Evolutionary conservation across 2,329 filamentous ascomycete species (phyloP).

Genomic region (Pestalotiopsis sp.): DNA sequence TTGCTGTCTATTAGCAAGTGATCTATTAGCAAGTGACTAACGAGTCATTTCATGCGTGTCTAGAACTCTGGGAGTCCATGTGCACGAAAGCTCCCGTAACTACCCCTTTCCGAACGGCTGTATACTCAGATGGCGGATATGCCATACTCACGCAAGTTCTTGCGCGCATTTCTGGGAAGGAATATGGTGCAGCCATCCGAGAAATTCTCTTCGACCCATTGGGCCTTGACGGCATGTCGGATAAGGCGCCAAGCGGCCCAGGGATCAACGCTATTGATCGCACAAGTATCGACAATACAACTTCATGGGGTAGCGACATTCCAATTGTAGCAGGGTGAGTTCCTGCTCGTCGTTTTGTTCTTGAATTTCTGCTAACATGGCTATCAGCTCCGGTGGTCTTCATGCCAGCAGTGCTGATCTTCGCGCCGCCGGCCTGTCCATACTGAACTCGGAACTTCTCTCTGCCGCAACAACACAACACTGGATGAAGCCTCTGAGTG

Average conservation of each 20-base stretch:
- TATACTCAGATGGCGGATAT: slow-evolving; percentile 1
- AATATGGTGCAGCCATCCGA: not conserved
- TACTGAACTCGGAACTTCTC: not conserved
- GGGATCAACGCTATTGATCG: not conserved
- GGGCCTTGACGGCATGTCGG: not conserved
- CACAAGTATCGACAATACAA: not conserved
- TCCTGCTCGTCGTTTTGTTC: no score
- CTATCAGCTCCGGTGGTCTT: not conserved
- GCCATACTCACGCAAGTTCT: not conserved
- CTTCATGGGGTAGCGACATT: not conserved
- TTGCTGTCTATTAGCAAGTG: not conserved
- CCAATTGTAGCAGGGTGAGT: not conserved
- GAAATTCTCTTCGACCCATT: not conserved
- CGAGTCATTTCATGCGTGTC: not conserved
- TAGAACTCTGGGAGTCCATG: not conserved
- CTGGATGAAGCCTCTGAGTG: slow-evolving; percentile 1
- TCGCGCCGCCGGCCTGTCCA: not conserved
- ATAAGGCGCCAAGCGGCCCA: not conserved
- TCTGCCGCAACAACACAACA: not conserved
- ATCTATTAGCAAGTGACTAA: not conserved
- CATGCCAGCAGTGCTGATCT: not conserved
- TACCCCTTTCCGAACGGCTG: not conserved
- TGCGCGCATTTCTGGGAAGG: not conserved
- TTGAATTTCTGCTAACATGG: not conserved
- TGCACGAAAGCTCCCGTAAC: not conserved